Evolutionary conservation across 345 rosid genomes (phyloP), one percentile per base, ranked within the genome.

Genomic region (Bruguiera gymnorhiza): DNA sequence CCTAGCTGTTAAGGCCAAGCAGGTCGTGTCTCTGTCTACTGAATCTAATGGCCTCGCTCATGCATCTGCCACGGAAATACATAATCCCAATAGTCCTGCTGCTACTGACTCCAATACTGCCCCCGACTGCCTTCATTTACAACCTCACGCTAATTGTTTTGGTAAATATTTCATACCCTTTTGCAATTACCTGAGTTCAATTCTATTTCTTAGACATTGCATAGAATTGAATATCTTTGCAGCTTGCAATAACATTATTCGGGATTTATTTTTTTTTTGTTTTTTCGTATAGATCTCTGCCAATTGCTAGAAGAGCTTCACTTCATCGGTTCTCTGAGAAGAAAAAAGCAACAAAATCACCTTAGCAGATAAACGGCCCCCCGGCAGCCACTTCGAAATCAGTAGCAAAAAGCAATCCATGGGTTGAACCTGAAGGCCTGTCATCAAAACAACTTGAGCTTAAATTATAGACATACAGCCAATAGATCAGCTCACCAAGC

Each of bases 271-370:
- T 43, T 34, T 34, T 34, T 6, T 27, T 20, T 10, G 15, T 6
- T 20, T 7, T 56, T 39, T 19, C 4, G 29, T 27, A 27, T 27
- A 27, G 29, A 27, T 27, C 29, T 27, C 63, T 82, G 56, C 81
- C 83, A 31, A 81, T 84, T n/a, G 86, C 83, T 27, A 76, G 87
- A 66, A 85, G 80, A 74, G 88, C 88, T 46, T 89, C 96, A 13
- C 90, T 91, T 43, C 85, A 82, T 67, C 80, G 87, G 46, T 91
- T 89, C 84, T 76, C 87, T 32, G 82, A 83, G 58, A 87, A 87
- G 82, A 85, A 91, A 64, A 91, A 87, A 73, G 93, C 78, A 30
- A 83, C 87, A 62, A 86, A 78, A 77, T 88, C 91, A 23, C 93
- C 96, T 34, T 87, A 87, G 67, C 88, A 82, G 75, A 68, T 76